These are phyloP conservation scores for Tilletia indica DNA, from an alignment of 1,284 basidiomycete genomes.

Conservation along the genomic window DNA sequence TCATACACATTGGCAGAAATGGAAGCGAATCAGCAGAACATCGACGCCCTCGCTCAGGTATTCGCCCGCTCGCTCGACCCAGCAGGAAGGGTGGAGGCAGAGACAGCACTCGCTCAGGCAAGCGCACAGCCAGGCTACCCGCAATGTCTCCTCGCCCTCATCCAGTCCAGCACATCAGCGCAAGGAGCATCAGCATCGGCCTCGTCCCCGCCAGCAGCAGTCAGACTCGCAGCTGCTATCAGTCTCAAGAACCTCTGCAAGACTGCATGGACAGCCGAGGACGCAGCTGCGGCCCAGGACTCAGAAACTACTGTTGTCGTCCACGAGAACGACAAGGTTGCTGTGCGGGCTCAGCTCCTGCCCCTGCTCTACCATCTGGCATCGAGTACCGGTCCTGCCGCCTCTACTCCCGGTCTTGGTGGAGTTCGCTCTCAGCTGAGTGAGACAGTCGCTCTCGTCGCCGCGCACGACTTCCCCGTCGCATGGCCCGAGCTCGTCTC, in stretches of 20 bases:
- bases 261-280: conserved; percentile 35
- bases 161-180: conserved; percentile 37
- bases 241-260: conserved; percentile 54
- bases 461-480: conserved; percentile 49
- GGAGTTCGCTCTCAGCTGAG: conserved; percentile 46
- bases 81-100: conserved; percentile 39
- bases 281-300: conserved; percentile 25
- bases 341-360: conserved; percentile 70
- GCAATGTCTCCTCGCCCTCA: conserved; percentile 44
- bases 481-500: conserved; percentile 47
- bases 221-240: conserved; percentile 52
- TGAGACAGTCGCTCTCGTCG: conserved; percentile 48
- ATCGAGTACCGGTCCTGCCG: conserved; percentile 35
- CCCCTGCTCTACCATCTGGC: conserved; percentile 79
- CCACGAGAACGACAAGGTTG: conserved; percentile 64
- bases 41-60: conserved; percentile 7
- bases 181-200: background rate
- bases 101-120: conserved; percentile 42
- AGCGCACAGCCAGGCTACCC: conserved; percentile 44
- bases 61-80: conserved; percentile 18
- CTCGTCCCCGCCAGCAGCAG: conserved; percentile 24
- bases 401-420: conserved; percentile 34
- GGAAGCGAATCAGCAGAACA: conserved; percentile 8
- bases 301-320: conserved; percentile 33
- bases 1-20: background rate